Evolutionary conservation across 352 stramenopile genomes (phyloP), one percentile per base, ranked within the genome.

Genomic region (Phytophthora cactorum): DNA sequence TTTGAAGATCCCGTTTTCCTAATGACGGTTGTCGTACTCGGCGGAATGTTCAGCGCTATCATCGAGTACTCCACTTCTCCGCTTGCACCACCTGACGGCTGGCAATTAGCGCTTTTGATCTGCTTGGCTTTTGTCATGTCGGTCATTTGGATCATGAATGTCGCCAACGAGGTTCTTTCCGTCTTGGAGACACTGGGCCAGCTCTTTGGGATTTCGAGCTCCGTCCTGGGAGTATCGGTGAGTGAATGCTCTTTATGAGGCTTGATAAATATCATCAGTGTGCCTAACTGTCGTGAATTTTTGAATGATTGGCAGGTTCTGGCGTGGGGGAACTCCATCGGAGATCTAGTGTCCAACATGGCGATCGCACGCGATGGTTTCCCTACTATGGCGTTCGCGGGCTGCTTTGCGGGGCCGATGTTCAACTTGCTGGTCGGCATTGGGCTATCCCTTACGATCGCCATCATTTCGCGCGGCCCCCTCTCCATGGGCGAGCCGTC

Each of bases 111-210:
- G 4, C 82, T 85, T 38, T 92, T 89, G 27, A 77, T 95, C 36
- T 82, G 67, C 29, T 62, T 92, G n/a, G 86, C 79, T 14, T 95
- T 95, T 51, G 75, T 87, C 25, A 95, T 95, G 84, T 95, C 86
- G 3, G 82, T 95, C 41, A 80, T 93, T 57, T 95, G 86, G 86
- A 95, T 95, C 67, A 92, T 92, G 84, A 92, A 89, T 22, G 92
- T 95, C 50, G 86, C 86, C 6, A 84, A 90, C 34, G 86, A 95
- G 66, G 84, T 92, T 2, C 79, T 95, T 11, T 78, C 75, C 12
- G 75, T 95, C 3, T 69, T 95, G 38, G 79, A 95, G 69, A 84
- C 88, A 5, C 72, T 96, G 10, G 86, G 88, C 10, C 68, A 77
- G 3, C 70, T 95, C 3, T 90, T 92, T 56, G 85, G 84, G 7